phyloP scores from a whole-genome alignment of 306 rosid species.

The Medicago ruthenica region DNA sequence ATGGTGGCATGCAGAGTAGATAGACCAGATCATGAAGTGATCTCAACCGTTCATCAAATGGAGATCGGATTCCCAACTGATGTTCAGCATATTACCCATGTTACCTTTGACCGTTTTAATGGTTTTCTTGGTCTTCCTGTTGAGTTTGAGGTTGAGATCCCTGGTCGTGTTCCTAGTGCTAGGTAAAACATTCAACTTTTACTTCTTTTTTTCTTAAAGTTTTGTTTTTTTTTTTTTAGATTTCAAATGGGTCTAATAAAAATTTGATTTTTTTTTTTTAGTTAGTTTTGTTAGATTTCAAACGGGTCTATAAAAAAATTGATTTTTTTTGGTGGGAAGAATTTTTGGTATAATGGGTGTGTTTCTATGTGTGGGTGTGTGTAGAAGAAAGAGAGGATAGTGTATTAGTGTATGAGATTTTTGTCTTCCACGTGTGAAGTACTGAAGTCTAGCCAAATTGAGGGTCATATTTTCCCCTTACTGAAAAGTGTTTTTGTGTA shows the following conservation, averaged over 20 bases:
- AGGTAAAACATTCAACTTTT: slow-evolving; percentile 50
- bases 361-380: slow-evolving; percentile 13
- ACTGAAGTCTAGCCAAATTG: no score
- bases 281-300: slow-evolving; percentile 25
- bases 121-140: slow-evolving; percentile 92
- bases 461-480: not conserved
- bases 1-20: slow-evolving; percentile 86
- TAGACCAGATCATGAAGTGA: slow-evolving; percentile 62
- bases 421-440: not conserved
- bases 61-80: slow-evolving; percentile 97
- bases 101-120: slow-evolving; percentile 90
- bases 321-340: not conserved
- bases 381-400: slow-evolving; percentile 32
- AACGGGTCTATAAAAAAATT: slow-evolving; percentile 30
- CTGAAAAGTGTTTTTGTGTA: not conserved
- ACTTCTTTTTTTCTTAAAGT: not conserved
- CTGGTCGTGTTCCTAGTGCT: slow-evolving; percentile 94
- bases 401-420: not conserved
- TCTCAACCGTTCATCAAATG: slow-evolving; percentile 71
- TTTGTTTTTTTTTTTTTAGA: not conserved
- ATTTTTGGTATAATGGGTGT: slow-evolving; percentile 26
- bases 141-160: slow-evolving; percentile 83
- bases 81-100: slow-evolving; percentile 83
- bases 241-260: slow-evolving; percentile 38
- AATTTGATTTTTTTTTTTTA: not conserved